Evolutionary conservation across 2,329 filamentous ascomycete species (phyloP).

Genomic region (Lasiodiplodia gonubiensis): DNA sequence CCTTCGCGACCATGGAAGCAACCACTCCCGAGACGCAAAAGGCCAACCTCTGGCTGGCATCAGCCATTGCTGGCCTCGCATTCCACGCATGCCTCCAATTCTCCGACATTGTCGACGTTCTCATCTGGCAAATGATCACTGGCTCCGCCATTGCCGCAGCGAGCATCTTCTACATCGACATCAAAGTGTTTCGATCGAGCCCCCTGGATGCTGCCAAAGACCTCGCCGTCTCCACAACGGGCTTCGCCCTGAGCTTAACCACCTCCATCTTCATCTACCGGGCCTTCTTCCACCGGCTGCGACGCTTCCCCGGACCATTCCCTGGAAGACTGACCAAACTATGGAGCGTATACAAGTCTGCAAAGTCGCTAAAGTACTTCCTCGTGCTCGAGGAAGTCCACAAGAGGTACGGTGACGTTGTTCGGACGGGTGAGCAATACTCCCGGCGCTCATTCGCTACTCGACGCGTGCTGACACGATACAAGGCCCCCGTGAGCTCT

Average conservation of each 20-base stretch:
- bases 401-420: slow-evolving; percentile 2
- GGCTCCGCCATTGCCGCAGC: neutral
- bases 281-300: slow-evolving; percentile 42
- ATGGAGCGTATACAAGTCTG: slow-evolving; percentile 34
- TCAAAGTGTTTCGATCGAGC: neutral
- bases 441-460: neutral
- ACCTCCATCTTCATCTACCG: slow-evolving; percentile 37
- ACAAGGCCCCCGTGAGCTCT: slow-evolving; percentile 12
- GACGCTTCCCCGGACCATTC: slow-evolving; percentile 44
- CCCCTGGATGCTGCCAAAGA: neutral
- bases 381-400: neutral
- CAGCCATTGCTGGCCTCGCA: neutral
- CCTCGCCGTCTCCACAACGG: neutral
- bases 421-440: neutral
- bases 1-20: neutral
- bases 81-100: neutral
- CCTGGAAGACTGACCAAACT: slow-evolving; percentile 42
- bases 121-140: neutral
- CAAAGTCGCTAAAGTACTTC: neutral
- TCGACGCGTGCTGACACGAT: neutral
- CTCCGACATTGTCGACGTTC: slow-evolving; percentile 1
- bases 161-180: neutral
- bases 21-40: neutral
- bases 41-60: neutral
- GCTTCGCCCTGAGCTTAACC: neutral